Evolutionary conservation across 2,329 filamentous ascomycete species (phyloP), one percentile per base, ranked within the genome.

Genomic region (Hawksworthiomyces lignivorus): DNA sequence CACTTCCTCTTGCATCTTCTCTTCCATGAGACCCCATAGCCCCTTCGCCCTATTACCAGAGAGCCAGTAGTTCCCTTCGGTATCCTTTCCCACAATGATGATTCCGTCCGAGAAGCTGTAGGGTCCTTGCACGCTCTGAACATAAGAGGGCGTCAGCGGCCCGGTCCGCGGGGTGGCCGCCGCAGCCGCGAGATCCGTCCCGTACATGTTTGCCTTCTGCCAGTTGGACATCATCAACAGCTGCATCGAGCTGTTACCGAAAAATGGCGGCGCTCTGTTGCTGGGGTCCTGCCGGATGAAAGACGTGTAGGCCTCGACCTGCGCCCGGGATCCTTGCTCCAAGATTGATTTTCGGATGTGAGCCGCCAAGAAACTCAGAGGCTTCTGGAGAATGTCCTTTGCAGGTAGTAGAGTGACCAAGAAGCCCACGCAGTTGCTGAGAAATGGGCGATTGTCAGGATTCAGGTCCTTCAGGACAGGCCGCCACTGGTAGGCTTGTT

Each of bases 281-380:
- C 29, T 40, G 1, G 46, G 41, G 10, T 50, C 50, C 21, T 47
- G 41, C 3, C 56, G 52, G 24, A 56, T 44, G 39, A 57, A 50
- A 15, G 51, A 48, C 18, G 49, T 52, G 49, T 55, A 63, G 19
- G 56, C 65, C 45, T 63, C 58, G 36, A 61, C 49, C 50, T 65
- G 62, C 4, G 44, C 50, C 2, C 54, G 50, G 3, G 59, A 59
- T 14, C 57, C 56, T 35, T 57, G 59, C 44, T 56, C 52, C 17
- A 46, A 46, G 43, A 64, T 59, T 8, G 54, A 44, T 2, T 43
- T 40, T 7, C 61, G 55, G 17, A 63, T 52, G 22, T 49, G 30
- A 4, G 41, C 42, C 1, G 57, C 60, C 3, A 53, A 44, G 22
- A 50, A 49, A 41, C 55, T 52, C 7, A 64, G 46, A 3, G 63